These are phyloP conservation scores for Verticillium dahliae DNA, from an alignment of 2,329 filamentous ascomycete genomes.

Conservation along the genomic window DNA sequence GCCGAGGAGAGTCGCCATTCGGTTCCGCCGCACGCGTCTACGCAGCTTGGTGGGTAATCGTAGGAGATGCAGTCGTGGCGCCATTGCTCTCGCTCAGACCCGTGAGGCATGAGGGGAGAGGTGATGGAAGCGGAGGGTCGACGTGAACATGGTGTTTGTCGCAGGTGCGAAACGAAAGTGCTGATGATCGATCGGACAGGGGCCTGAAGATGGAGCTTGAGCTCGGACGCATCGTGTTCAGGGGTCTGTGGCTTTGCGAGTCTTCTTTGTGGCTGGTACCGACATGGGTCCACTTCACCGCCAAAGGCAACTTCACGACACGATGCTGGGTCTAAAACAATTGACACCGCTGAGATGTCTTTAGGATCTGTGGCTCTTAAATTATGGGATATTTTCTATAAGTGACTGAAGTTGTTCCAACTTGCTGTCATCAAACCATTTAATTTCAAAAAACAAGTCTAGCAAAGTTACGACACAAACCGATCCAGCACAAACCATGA, in stretches of 20 bases:
- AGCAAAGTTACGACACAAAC: too few species aligned
- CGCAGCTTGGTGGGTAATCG: slow-evolving; percentile 50
- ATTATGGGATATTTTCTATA: too few species aligned
- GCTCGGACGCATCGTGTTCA: background rate
- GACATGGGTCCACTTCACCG: background rate
- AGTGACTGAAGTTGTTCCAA: too few species aligned
- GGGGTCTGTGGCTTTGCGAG: background rate
- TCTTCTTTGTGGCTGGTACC: background rate
- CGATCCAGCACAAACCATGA: too few species aligned
- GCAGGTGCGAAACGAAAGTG: background rate
- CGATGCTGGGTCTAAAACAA: too few species aligned
- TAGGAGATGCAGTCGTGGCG: slow-evolving; percentile 38
- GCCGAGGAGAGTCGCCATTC: slow-evolving; percentile 46
- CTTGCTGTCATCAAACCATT: too few species aligned
- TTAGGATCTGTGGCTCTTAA: too few species aligned
- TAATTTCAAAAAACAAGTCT: too few species aligned
- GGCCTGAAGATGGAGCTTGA: background rate
- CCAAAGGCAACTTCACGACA: background rate
- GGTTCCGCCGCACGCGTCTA: slow-evolving; percentile 50
- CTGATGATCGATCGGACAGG: background rate
- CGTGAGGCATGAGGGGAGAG: background rate
- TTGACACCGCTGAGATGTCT: too few species aligned
- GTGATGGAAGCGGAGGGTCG: background rate
- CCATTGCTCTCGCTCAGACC: slow-evolving; percentile 6
- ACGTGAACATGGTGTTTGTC: background rate